Evolutionary conservation across 2,329 filamentous ascomycete species (phyloP).

Genomic region (Penicillium sp.): DNA sequence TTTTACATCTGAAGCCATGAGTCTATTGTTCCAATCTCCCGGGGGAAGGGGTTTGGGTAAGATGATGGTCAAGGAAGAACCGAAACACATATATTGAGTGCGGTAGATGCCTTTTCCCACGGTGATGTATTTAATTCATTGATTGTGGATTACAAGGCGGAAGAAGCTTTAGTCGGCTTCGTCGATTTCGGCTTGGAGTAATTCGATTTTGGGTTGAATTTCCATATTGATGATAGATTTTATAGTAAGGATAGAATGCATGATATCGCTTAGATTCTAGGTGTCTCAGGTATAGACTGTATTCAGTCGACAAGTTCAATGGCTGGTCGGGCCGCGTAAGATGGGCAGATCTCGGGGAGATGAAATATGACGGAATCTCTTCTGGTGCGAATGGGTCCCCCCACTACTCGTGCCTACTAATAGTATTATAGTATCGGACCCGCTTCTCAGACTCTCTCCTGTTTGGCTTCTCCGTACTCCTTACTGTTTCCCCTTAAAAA

Average conservation of each 20-base stretch:
- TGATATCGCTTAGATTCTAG: background rate
- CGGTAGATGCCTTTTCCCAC: constrained; percentile 32
- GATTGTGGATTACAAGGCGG: constrained; percentile 29
- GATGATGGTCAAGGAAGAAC: constrained; percentile 29
- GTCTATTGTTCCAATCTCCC: constrained; percentile 40
- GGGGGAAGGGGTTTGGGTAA: constrained; percentile 31
- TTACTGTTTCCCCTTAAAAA: constrained; percentile 7
- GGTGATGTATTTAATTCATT: constrained; percentile 36
- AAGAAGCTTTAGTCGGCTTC: constrained; percentile 35
- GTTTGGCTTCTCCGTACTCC: background rate
- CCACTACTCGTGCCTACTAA: background rate
- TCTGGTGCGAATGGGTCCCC: too few relatives aligned
- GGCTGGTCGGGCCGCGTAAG: constrained; percentile 19
- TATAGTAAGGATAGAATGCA: too few relatives aligned
- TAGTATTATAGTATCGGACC: background rate
- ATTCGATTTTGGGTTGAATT: background rate
- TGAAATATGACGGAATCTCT: constrained; percentile 1
- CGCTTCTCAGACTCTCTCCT: background rate
- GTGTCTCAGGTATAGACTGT: too few relatives aligned
- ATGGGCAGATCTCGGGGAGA: constrained; percentile 6
- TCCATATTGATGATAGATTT: background rate
- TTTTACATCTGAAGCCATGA: constrained; percentile 23
- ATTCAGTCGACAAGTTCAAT: background rate
- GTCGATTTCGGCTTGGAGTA: constrained; percentile 34
- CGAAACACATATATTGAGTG: constrained; percentile 37